Evolutionary conservation across 306 rosid species (phyloP), one percentile per base, ranked within the genome.

Genomic region (Inga oerstediana): DNA sequence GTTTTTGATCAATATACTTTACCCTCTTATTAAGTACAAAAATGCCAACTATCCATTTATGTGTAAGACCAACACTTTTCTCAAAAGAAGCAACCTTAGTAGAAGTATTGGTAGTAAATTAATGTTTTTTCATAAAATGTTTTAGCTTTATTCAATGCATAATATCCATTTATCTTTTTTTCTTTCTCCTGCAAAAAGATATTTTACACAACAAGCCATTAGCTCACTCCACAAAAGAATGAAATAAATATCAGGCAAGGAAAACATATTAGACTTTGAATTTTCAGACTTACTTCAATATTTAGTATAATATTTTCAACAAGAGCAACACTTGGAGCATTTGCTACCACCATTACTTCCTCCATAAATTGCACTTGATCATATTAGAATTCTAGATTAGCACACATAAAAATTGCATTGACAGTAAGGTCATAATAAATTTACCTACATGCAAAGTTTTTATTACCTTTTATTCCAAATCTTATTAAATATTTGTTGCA

Each of bases 71-170:
- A 75, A 89, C 89, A 65, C 87, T 91, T 85, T 68, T 85, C 81
- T 92, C 91, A 81, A 92, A 91, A 82, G 91, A 92, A 79, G 73
- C 64, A 45, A 92, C 94, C 85, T 85, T 91, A 22, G 86, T 89
- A 78, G 93, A 89, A 54, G 93, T 94, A 85, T 89, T 86, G 17
- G 94, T 90, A 34, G 79, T 83, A 80, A 90, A 80, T 46, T 70
- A 88, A 88, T 92, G 94, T 81, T 27, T 88, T 88, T 82, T 88
- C 94, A 83, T 92, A 91, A 86, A 92, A 92, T 80, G 94, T 89
- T 90, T 90, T 89, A 41, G 97, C 94, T 84, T 88, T 92, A 82
- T 86, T 92, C 83, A 92, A 34, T 3, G 92, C 93, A 85, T 92
- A 91, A 79, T 92, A 93, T 27, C 91, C 77, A 62, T 34, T 34